Percentiles rank a stretch among this genome's conserved stretches.
Evolutionary conservation across 2,329 filamentous ascomycete species (phyloP).

Genomic region (Emericellopsis cladophorae): DNA sequence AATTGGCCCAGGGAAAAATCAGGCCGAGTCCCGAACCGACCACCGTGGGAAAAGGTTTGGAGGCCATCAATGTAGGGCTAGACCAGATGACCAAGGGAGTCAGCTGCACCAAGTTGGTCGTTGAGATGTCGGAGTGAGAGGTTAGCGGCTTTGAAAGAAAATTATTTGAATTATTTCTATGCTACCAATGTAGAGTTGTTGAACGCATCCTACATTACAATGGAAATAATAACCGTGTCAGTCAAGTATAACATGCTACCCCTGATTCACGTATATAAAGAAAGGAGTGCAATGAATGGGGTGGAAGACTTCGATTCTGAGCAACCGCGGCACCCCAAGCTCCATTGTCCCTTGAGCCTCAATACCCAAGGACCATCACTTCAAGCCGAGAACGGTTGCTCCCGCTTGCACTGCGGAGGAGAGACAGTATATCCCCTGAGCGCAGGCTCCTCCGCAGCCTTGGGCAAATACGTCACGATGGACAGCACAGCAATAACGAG

Average conservation of each 20-base stretch:
- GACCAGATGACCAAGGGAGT: constrained; percentile 21
- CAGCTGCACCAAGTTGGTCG: constrained; percentile 27
- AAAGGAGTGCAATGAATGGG: too few relatives aligned
- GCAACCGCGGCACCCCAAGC: too few relatives aligned
- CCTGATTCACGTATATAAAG: too few relatives aligned
- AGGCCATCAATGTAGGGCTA: constrained; percentile 22
- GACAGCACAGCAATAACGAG: not conserved
- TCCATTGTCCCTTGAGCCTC: too few relatives aligned
- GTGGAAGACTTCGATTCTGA: too few relatives aligned
- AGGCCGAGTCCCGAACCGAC: constrained; percentile 23
- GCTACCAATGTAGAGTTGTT: too few relatives aligned
- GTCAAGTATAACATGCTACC: too few relatives aligned
- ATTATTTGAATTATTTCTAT: too few relatives aligned
- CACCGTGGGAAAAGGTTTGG: constrained; percentile 22
- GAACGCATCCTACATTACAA: too few relatives aligned
- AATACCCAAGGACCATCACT: too few relatives aligned
- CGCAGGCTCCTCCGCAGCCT: constrained; percentile 1
- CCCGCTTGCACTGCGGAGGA: not conserved
- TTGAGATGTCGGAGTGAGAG: constrained; percentile 20
- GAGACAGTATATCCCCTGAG: constrained; percentile 1
- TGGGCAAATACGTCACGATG: constrained; percentile 1
- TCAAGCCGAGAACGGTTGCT: not conserved
- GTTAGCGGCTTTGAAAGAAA: not conserved
- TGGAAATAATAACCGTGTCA: too few relatives aligned
- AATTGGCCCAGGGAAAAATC: constrained; percentile 16